A percentile compares a stretch with the other conserved stretches of the same genome.
Conservation (phyloP, 192 early-diverging fungal species). For the Gamsiella multidivaricata region DNA sequence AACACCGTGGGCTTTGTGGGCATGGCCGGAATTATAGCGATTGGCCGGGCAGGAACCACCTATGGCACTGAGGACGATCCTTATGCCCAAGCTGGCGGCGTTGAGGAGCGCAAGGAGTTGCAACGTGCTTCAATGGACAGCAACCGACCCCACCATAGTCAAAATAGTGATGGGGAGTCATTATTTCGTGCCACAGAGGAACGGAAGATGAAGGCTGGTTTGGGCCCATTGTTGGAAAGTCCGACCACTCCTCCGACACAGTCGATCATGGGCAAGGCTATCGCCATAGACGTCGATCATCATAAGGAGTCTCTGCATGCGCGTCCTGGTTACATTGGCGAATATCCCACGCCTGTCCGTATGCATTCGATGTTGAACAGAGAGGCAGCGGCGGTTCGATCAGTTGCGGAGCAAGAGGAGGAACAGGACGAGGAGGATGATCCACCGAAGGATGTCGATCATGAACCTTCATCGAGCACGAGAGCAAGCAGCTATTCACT, state of each 20-base stretch:
- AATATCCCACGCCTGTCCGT: constrained; percentile 34
- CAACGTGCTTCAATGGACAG: neutral
- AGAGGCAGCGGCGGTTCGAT: constrained; percentile 6
- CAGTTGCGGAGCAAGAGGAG: neutral
- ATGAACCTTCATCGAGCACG: too few relatives aligned
- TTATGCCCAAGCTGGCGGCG: constrained; percentile 5
- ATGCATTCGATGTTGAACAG: constrained; percentile 33
- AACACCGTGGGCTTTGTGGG: neutral
- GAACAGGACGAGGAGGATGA: neutral
- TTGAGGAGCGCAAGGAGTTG: neutral
- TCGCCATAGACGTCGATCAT: constrained; percentile 2
- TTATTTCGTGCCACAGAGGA: too few relatives aligned
- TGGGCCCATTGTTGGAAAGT: neutral
- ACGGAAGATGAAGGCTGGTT: neutral
- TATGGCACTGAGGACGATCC: neutral
- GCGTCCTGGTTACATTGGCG: constrained; percentile 32
- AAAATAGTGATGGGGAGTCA: too few relatives aligned
- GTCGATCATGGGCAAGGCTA: constrained; percentile 14
- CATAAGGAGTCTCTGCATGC: constrained; percentile 18
- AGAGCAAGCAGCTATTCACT: neutral
- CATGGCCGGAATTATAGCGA: neutral
- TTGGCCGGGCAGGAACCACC: neutral
- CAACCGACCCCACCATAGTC: neutral
- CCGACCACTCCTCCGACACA: neutral
- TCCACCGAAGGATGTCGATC: too few relatives aligned